A percentile compares a stretch with the other conserved stretches of the same genome.
These are phyloP conservation scores for Betula pendula DNA, from an alignment of 306 rosid species.

Conservation along the genomic window DNA sequence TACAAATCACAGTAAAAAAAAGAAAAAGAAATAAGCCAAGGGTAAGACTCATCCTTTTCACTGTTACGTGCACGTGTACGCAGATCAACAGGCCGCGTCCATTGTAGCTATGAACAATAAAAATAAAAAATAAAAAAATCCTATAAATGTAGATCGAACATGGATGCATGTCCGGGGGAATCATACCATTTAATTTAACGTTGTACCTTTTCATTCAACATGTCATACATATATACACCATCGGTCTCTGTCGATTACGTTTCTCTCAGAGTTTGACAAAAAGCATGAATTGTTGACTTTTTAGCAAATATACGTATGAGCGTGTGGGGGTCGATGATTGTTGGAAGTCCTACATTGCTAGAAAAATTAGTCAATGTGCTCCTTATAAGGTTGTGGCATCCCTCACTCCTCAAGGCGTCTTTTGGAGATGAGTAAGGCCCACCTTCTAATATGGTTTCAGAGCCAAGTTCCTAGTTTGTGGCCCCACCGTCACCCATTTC, in stretches of 20 bases:
- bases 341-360: no score
- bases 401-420: no score
- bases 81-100: not conserved
- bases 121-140: no score
- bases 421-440: no score
- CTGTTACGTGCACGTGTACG: conserved; percentile 1
- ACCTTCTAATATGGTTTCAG: no score
- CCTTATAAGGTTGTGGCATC: no score
- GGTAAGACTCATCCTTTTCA: not conserved
- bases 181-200: not conserved
- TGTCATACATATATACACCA: not conserved
- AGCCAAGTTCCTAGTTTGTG: no score
- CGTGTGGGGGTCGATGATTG: not conserved
- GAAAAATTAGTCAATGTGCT: no score
- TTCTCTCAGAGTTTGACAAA: not conserved
- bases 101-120: not conserved
- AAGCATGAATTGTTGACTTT: not conserved
- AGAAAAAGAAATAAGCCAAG: not conserved
- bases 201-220: not conserved
- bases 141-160: not conserved
- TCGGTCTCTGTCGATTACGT: not conserved
- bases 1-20: not conserved
- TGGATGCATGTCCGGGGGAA: not conserved
- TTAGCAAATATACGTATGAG: not conserved
- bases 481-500: no score